Evolutionary conservation across 2,329 filamentous ascomycete species (phyloP), one percentile per base, ranked within the genome.

Genomic region (Zymoseptoria passerinii): DNA sequence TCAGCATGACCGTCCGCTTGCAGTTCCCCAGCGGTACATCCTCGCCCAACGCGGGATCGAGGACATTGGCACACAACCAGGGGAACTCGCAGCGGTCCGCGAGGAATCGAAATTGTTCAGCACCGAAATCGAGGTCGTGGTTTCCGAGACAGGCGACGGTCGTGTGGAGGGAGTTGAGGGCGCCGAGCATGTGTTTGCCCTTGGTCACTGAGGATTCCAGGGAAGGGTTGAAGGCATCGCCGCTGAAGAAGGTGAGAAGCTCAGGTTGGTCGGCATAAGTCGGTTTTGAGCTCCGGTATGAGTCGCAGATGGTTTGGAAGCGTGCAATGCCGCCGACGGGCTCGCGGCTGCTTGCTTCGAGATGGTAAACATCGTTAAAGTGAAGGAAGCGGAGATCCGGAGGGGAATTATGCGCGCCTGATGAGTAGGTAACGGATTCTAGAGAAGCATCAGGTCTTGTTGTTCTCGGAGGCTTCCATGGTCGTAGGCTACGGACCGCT

Each of bases 311-410:
- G 3, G 85, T 87, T 71, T 94, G 86, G 75, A 96, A 96, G 52
- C 92, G 82, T 28, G 89, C 80, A 49, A 88, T 81, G 18, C 92
- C 92, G 28, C 92, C 92, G 1, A 91, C 84, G 1, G 92, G 92
- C 70, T 95, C 90, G 16, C 87, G 84, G 27, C 89, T 91, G 1
- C 79, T 78, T 52, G 81, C 66, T 73, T 95, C 90, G 56, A 96
- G 83, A 68, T 96, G 92, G 73, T 96, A 96, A 60, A 96, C 91
- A 75, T 96, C 91, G 74, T 96, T 96, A 79, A 88, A 96, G 76
- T 96, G 92, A 29, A 95, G 72, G 57, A 96, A 75, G n/a, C 91
- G 85, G 54, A 96, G 76, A 71, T 90, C 87, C 50, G 90, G 88
- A 49, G 78, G 72, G 44, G 28, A 44, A 13, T 20, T 35, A 28